Conservation (phyloP, 176 grass and related monocot species). For the Poa annua region DNA sequence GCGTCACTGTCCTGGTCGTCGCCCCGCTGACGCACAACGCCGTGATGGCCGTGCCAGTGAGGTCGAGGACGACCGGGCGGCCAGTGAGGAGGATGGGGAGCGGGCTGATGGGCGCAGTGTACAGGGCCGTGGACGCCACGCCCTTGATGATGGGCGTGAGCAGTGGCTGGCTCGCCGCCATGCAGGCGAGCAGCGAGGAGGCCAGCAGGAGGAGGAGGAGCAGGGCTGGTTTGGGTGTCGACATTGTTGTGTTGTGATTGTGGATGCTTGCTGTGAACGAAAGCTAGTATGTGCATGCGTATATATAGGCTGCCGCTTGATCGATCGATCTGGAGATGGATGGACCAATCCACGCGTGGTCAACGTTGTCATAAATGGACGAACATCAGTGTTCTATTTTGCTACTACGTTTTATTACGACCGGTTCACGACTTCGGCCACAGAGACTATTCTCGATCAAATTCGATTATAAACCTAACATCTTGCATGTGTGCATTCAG, state of each 20-base stretch:
- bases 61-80: slow-evolving; percentile 52
- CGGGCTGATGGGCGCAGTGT: slow-evolving; percentile 28
- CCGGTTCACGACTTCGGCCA: too few relatives aligned
- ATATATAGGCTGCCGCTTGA: too few relatives aligned
- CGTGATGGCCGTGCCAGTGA: slow-evolving; percentile 48
- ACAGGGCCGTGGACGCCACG: slow-evolving; percentile 27
- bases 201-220: neutral
- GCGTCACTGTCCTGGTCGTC: slow-evolving; percentile 11
- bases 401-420: too few relatives aligned
- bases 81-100: neutral
- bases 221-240: neutral
- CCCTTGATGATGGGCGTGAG: slow-evolving; percentile 49
- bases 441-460: too few relatives aligned
- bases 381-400: too few relatives aligned
- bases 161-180: slow-evolving; percentile 39
- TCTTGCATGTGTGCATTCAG: too few relatives aligned
- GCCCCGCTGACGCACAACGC: neutral
- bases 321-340: too few relatives aligned
- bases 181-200: neutral
- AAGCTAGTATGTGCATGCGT: too few relatives aligned
- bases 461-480: too few relatives aligned
- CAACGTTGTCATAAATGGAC: too few relatives aligned
- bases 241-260: neutral
- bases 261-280: neutral
- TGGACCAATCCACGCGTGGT: too few relatives aligned